Conservation (phyloP, 2,329 filamentous ascomycete species). For the Aspergillus amoenus region DNA sequence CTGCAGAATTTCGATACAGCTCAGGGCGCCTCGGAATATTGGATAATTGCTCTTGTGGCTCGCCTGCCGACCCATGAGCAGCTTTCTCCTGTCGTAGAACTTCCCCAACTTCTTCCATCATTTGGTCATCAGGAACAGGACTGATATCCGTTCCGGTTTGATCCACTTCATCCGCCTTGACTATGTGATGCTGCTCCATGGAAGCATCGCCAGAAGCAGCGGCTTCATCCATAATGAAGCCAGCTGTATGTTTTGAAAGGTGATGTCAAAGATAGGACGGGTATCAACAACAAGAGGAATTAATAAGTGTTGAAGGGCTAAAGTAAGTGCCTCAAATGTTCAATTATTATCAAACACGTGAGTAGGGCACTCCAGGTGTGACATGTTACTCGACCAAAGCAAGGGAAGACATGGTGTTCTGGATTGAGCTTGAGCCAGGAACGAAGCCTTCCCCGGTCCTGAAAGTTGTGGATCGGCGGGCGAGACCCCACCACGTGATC, state of each 20-base stretch:
- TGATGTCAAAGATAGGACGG: background rate
- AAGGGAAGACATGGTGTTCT: slow-evolving; percentile 9
- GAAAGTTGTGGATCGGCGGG: slow-evolving; percentile 6
- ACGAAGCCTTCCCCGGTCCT: slow-evolving; percentile 11
- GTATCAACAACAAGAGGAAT: background rate
- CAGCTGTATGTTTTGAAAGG: background rate
- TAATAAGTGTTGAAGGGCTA: background rate
- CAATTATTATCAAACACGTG: background rate
- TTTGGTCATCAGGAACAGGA: slow-evolving; percentile 44
- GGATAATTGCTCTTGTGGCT: slow-evolving; percentile 15
- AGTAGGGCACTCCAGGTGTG: background rate
- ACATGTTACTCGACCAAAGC: slow-evolving; percentile 13
- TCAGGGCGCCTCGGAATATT: slow-evolving; percentile 32
- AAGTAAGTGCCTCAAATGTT: background rate
- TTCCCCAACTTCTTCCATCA: slow-evolving; percentile 43
- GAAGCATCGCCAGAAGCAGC: slow-evolving; percentile 22
- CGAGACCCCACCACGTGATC: slow-evolving; percentile 17
- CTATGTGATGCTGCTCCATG: slow-evolving; percentile 40
- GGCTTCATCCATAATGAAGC: slow-evolving; percentile 27
- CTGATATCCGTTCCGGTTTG: slow-evolving; percentile 48
- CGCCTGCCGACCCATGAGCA: slow-evolving; percentile 17
- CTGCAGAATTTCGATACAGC: slow-evolving; percentile 36
- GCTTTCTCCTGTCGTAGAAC: slow-evolving; percentile 37
- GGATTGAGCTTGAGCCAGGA: slow-evolving; percentile 6
- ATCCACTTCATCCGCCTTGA: slow-evolving; percentile 52